Evolutionary conservation across 1,284 basidiomycete species (phyloP).

Genomic region (Wolfiporia cocos): DNA sequence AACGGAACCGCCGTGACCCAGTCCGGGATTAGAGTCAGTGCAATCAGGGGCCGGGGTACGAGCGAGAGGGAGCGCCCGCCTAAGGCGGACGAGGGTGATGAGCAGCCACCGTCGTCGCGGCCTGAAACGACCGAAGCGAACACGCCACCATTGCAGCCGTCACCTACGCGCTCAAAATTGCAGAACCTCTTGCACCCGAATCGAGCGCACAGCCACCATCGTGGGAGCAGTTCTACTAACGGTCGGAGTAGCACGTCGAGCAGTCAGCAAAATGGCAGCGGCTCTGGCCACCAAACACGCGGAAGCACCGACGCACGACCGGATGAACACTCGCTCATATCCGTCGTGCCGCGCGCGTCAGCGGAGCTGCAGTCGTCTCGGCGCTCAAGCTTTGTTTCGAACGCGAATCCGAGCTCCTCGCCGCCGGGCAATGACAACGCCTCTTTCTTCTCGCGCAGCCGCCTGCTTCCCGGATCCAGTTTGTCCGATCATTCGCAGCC

Average conservation of each 20-base stretch:
- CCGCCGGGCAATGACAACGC: constrained; percentile 8
- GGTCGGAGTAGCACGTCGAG: neutral
- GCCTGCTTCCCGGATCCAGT: constrained; percentile 12
- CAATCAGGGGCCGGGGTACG: constrained; percentile 15
- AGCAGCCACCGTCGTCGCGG: neutral
- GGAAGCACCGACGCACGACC: constrained; percentile 16
- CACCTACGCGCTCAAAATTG: constrained; percentile 19
- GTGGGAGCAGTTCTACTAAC: constrained; percentile 2
- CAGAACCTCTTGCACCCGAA: constrained; percentile 21
- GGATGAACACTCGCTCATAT: constrained; percentile 11
- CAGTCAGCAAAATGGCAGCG: neutral
- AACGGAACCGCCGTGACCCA: constrained; percentile 14
- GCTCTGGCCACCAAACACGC: constrained; percentile 12
- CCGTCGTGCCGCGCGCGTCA: constrained; percentile 10
- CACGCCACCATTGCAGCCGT: constrained; percentile 2
- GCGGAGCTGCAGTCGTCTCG: constrained; percentile 18
- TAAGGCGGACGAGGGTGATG: constrained; percentile 18
- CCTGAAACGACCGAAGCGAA: neutral
- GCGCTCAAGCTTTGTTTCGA: constrained; percentile 9
- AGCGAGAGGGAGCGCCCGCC: constrained; percentile 12
- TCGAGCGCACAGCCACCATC: constrained; percentile 11
- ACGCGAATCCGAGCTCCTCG: constrained; percentile 13
- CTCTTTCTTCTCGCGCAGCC: constrained; percentile 14
- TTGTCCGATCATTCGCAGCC: constrained; percentile 7
- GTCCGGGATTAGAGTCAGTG: constrained; percentile 17